Base-by-base conservation (phyloP, 164 flowering plant genomes). In the Cinnamomum micranthum region DNA sequence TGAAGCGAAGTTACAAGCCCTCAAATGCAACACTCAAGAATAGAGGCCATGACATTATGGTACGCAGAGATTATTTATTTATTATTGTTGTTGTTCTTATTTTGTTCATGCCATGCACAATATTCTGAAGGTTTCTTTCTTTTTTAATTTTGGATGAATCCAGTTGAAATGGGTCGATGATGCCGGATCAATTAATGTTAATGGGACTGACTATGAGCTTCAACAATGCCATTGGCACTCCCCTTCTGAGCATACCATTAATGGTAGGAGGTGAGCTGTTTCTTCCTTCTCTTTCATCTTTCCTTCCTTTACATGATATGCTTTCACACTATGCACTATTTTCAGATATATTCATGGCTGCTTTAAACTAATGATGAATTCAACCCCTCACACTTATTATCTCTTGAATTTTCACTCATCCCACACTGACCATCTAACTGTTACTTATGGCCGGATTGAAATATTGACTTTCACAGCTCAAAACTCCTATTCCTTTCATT, bases 31-130 rank as follows among this genome's bases (percentile, higher is more conserved):
- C 77, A 3, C 71, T 86, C 9, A 81, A 55, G 75, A 87, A 87
- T 50, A 81, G 88, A 65, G 89, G 91, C 27, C 89, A 85, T 80
- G 89, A 88, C 58, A 85, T 88, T 11, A 81, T 78, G 85, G 91
- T 84, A 82, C 19, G 70, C 47, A 35, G 47, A 35, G 10, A 35
- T 6, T 35, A 0, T 35, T 35, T 6, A 6, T 7, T 7, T 35
- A 7, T 7, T 35, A 1, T 1, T 35, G 47, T 35, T 35, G 47
- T 27, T 70, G 68, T 27, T 6, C 59, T 35, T 35, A 6, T 35
- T 35, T 6, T 35, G 47, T 2, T 6, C 47, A 6, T 35, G 47
- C 10, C 47, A 31, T 31, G 33, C 33, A 35, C 10, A 35, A 35
- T 35, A 7, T 0, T 35, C 7, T 35, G 47, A 35, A 35, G 10